phyloP scores from a whole-genome alignment of 2,329 filamentous ascomycete species.

The Ceratocystis lukuohia region DNA sequence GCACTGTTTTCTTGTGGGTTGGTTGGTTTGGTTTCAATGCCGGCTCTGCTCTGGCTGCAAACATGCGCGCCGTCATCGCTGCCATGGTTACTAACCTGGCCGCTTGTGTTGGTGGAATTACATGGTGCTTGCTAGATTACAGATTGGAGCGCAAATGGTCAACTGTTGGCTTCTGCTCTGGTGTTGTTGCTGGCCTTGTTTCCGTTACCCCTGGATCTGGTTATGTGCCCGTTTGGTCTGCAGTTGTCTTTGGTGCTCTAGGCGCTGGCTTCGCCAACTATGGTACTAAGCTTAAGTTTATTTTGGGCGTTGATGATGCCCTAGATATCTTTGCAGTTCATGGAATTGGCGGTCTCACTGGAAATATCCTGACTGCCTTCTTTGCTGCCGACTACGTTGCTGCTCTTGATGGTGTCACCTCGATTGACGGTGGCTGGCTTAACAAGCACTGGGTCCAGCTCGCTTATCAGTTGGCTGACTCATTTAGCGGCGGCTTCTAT shows the following conservation, averaged over 20 bases:
- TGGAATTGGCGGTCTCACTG: constrained; percentile 62
- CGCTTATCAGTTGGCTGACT: constrained; percentile 73
- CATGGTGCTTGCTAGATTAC: constrained; percentile 83
- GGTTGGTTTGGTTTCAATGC: constrained; percentile 95
- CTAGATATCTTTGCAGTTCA: constrained; percentile 83
- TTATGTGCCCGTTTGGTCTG: constrained; percentile 73
- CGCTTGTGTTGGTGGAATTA: constrained; percentile 71
- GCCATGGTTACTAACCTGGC: constrained; percentile 75
- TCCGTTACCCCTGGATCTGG: constrained; percentile 81
- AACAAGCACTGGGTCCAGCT: constrained; percentile 76
- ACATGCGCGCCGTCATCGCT: constrained; percentile 75
- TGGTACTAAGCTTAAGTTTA: constrained; percentile 80
- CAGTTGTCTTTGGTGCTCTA: constrained; percentile 63
- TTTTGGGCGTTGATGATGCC: constrained; percentile 67
- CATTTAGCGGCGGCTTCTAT: constrained; percentile 59
- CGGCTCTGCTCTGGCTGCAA: constrained; percentile 67
- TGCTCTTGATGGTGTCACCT: constrained; percentile 55
- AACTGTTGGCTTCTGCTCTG: constrained; percentile 84
- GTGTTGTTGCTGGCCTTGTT: constrained; percentile 75
- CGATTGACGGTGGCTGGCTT: constrained; percentile 65
- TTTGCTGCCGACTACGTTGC: constrained; percentile 80
- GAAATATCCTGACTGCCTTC: constrained; percentile 66
- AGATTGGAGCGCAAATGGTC: constrained; percentile 84
- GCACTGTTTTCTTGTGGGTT: constrained; percentile 88
- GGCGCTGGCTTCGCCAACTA: constrained; percentile 75